These are phyloP conservation scores for Hylodesmum podocarpum DNA, from an alignment of 306 rosid genomes.

Conservation along the genomic window DNA sequence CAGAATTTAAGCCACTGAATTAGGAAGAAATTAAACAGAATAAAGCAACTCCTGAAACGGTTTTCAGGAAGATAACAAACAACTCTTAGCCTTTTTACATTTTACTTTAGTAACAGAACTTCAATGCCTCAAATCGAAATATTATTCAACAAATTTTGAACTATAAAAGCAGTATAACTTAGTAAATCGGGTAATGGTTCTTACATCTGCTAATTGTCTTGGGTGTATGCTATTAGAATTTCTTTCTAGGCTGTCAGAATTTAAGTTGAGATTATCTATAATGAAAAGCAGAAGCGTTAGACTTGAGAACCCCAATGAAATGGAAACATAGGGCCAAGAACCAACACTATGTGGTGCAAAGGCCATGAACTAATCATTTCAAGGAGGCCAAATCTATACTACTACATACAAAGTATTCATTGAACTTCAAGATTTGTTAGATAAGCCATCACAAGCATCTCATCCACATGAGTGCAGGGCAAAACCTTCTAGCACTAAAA, in stretches of 20 bases:
- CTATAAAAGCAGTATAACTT: not conserved
- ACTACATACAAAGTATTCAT: not conserved
- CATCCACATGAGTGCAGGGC: not conserved
- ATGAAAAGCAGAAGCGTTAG: slow-evolving; percentile 12
- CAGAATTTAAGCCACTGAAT: not conserved
- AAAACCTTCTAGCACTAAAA: slow-evolving; percentile 3
- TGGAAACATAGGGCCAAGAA: not conserved
- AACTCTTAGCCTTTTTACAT: not conserved
- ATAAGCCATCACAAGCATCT: not conserved
- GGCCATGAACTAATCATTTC: not conserved
- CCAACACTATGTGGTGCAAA: not conserved
- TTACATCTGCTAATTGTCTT: slow-evolving; percentile 47
- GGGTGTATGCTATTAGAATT: slow-evolving; percentile 37
- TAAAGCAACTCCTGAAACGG: not conserved
- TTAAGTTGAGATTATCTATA: slow-evolving; percentile 49
- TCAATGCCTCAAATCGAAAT: slow-evolving; percentile 15
- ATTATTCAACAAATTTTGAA: not conserved
- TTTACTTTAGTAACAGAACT: not conserved
- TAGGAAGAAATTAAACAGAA: not conserved
- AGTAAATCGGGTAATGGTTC: slow-evolving; percentile 30
- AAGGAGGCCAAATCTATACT: not conserved
- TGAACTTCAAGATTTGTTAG: not conserved
- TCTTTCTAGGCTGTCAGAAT: slow-evolving; percentile 46
- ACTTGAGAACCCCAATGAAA: not conserved
- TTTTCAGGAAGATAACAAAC: not conserved